These are phyloP conservation scores for Colletotrichum destructivum DNA, from an alignment of 2,329 filamentous ascomycete species.

Conservation along the genomic window DNA sequence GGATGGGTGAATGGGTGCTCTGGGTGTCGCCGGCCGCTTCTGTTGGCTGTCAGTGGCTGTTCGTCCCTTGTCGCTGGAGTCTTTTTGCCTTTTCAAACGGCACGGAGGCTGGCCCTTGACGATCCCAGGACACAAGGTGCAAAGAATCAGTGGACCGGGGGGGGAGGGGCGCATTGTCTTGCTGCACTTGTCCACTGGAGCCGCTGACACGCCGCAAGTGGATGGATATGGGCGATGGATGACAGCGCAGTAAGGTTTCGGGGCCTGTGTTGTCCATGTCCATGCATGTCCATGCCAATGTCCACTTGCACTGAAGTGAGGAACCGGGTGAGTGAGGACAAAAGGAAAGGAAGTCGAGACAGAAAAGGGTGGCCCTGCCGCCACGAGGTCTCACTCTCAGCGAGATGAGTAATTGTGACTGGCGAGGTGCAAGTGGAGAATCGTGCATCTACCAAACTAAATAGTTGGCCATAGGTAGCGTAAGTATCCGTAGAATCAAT, in stretches of 20 bases:
- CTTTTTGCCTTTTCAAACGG: background rate
- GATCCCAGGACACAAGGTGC: background rate
- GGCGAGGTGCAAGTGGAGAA: constrained; percentile 22
- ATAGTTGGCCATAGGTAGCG: too few species aligned
- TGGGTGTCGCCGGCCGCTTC: background rate
- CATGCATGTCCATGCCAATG: background rate
- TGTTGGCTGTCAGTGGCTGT: constrained; percentile 18
- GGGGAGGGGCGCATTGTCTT: background rate
- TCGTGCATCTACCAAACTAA: too few species aligned
- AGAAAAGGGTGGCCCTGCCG: constrained; percentile 26
- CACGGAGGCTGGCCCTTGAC: background rate
- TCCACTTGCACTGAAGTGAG: background rate
- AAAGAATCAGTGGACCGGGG: background rate
- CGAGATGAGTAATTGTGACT: constrained; percentile 26
- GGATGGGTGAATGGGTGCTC: background rate
- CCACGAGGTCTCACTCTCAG: background rate
- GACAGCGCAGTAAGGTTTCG: background rate
- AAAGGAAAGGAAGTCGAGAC: constrained; percentile 1
- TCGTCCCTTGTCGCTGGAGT: constrained; percentile 6
- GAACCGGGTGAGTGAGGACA: constrained; percentile 8
- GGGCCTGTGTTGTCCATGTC: background rate
- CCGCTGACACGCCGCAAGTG: constrained; percentile 6
- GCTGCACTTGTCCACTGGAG: background rate
- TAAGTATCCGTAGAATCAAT: constrained; percentile 17
- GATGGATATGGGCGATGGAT: background rate